Evolutionary conservation across 2,329 filamentous ascomycete species (phyloP).

Genomic region (Apiospora koreana): DNA sequence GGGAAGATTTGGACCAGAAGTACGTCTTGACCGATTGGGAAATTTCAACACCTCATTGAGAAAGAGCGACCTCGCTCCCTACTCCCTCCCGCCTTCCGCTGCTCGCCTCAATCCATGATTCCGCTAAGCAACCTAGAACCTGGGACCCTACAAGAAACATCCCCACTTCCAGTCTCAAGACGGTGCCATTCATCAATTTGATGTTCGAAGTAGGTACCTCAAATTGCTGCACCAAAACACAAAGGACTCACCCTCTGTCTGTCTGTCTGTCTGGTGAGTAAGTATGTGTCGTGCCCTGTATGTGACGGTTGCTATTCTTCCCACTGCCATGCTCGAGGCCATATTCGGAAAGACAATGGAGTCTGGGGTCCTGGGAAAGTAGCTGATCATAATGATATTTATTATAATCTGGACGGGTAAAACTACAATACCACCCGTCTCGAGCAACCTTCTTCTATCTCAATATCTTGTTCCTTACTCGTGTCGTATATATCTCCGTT

Average conservation of each 20-base stretch:
- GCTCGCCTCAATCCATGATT: not conserved
- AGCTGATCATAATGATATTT: conserved; percentile 23
- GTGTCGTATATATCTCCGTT: not conserved
- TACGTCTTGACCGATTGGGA: not conserved
- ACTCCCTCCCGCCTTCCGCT: not conserved
- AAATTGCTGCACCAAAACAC: not conserved
- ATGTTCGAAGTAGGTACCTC: not conserved
- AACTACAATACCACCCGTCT: conserved; percentile 13
- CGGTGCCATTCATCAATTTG: not conserved
- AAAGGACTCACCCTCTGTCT: not conserved
- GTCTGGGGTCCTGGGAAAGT: conserved; percentile 15
- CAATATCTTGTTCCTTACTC: not conserved
- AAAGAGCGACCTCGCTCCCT: not conserved
- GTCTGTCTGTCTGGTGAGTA: not conserved
- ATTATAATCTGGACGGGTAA: conserved; percentile 20
- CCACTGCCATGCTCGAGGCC: conserved; percentile 17
- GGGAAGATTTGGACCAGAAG: not conserved
- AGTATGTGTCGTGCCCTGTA: not conserved
- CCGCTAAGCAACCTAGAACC: not conserved
- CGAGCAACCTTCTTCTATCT: conserved; percentile 14
- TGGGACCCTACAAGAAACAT: too few species aligned
- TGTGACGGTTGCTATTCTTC: not conserved
- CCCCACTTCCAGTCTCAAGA: not conserved
- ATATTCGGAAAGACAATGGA: conserved; percentile 23
- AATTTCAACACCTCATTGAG: not conserved